Evolutionary conservation across 768 basidiomycete genomes (phyloP).

Genomic region (Lactifluus hygrophoroides): DNA sequence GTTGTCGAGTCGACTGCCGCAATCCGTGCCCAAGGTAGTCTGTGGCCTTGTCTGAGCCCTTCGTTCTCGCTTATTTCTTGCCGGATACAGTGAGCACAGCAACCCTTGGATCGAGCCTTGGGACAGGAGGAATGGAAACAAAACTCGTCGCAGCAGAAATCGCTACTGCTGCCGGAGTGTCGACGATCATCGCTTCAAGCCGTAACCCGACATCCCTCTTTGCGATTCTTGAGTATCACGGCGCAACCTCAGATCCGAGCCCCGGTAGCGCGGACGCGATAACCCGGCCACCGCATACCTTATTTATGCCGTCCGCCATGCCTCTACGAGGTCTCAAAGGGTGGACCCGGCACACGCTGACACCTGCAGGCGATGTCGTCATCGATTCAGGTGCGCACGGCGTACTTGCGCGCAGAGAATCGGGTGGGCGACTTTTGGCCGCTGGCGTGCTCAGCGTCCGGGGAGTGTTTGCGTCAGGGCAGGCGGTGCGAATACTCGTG

Average conservation of each 20-base stretch:
- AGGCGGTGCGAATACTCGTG: conserved; percentile 82
- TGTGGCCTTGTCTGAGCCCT: conserved; percentile 9
- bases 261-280: conserved; percentile 18
- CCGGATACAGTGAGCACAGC: conserved; percentile 69
- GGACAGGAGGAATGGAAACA: conserved; percentile 99
- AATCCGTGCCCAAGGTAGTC: conserved; percentile 69
- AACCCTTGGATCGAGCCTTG: conserved; percentile 86
- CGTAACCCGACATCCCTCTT: conserved; percentile 67
- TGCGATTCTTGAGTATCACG: conserved; percentile 73
- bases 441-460: conserved; percentile 83
- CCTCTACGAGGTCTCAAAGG: conserved; percentile 83
- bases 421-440: conserved; percentile 86
- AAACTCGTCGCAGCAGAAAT: conserved; percentile 98
- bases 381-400: conserved; percentile 85
- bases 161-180: conserved; percentile 89
- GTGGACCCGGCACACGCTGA: conserved; percentile 95
- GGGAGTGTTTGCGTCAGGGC: conserved; percentile 88
- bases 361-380: conserved; percentile 79
- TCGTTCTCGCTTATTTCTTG: not conserved
- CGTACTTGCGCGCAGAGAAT: conserved; percentile 77
- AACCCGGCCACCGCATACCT: conserved; percentile 71
- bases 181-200: conserved; percentile 85
- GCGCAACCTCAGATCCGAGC: conserved; percentile 18
- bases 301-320: conserved; percentile 67
- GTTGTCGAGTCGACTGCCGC: conserved; percentile 75